Base-by-base conservation (phyloP, 352 stramenopile genomes). In the Pythium scleroteichum region DNA sequence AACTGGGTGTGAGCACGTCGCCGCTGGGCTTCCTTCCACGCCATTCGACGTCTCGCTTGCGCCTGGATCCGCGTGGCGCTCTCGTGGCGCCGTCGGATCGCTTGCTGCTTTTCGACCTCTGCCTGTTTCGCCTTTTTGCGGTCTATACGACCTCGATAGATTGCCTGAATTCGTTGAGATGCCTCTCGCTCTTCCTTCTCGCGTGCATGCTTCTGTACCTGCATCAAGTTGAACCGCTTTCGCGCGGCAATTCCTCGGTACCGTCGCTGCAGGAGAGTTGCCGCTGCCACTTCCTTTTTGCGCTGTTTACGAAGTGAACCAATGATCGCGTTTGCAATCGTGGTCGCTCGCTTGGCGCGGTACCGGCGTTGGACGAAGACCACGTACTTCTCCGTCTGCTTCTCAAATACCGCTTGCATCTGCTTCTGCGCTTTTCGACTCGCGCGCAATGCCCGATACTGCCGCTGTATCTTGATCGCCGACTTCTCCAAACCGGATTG, bases 401-500 rank as follows among this genome's bases (percentile, higher is more conserved):
- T 76, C 22, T 83, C 70, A 23, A 79, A 57, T 2, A 85, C 38
- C 4, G 69, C 65, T 16, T 76, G 62, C 47, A 72, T 44, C 46
- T 86, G 71, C 2, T 70, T 73, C 9, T 78, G 49, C 1, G 42
- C 62, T 12, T 56, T 64, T 0, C 72, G 62, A 24, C 66, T 72
- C 52, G 75, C 62, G 16, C 71, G 60, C 44, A 73, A 75, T 2
- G 69, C 69, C 0, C 84, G 76, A 48, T 85, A 94, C n/a, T 71
- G 67, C 6, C 80, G 82, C 44, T 94, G 84, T 57, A 94, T 92
- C 22, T 82, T 68, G 35, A 56, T 82, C 26, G 82, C 80, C 9
- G 69, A 78, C 52, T 78, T 74, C 22, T 90, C 78, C 1, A 72
- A 49, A 12, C 73, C 76, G 1, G 69, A 78, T 1, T 68, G 53